Conservation (phyloP, 177 flowering plant species). For the Vitis hybrid region DNA sequence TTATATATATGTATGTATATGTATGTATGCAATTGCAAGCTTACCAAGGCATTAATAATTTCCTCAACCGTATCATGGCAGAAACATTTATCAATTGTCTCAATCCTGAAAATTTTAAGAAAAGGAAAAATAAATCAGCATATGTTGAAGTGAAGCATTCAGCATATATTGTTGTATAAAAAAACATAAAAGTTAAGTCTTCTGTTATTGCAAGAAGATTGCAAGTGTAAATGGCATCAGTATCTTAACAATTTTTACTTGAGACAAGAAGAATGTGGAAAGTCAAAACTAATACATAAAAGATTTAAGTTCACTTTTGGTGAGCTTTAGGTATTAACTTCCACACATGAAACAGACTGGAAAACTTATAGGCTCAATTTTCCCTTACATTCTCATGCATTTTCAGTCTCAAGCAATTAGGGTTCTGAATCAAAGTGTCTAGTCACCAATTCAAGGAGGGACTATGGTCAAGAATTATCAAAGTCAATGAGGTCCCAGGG, state of each 20-base stretch:
- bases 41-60: constrained; percentile 87
- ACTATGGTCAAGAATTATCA: not conserved
- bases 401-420: not conserved
- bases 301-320: no score
- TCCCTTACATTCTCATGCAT: not conserved
- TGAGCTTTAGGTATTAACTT: no score
- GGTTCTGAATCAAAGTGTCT: not conserved
- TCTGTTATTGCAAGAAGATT: no score
- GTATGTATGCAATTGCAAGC: constrained; percentile 8
- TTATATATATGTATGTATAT: no score
- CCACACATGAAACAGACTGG: not conserved
- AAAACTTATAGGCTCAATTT: not conserved
- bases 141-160: not conserved
- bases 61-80: constrained; percentile 90
- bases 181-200: no score
- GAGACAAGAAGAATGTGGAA: no score
- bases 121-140: constrained; percentile 1
- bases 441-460: not conserved
- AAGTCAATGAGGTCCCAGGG: not conserved
- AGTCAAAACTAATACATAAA: no score
- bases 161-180: not conserved
- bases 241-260: no score
- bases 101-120: constrained; percentile 44
- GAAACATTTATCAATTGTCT: constrained; percentile 75
- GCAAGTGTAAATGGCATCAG: no score